These are phyloP conservation scores for Boletus pseudopeckii DNA, from an alignment of 768 basidiomycete species.

Conservation along the genomic window DNA sequence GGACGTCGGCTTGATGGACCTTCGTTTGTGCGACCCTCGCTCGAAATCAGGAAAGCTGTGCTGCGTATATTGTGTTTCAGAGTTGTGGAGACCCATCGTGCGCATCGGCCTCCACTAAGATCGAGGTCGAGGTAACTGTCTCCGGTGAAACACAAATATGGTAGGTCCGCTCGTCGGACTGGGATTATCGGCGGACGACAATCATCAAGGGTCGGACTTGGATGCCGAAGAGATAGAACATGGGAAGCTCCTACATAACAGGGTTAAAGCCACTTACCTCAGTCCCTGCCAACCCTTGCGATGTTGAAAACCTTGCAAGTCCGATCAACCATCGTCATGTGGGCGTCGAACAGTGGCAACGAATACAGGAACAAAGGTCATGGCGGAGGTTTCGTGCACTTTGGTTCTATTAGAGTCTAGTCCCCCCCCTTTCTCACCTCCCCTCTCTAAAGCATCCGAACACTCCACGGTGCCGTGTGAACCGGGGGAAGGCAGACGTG, in stretches of 20 bases:
- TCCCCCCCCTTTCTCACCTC: neutral
- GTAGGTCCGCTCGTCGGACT: slow-evolving; percentile 10
- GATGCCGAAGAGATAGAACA: neutral
- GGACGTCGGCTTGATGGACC: neutral
- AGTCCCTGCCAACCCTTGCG: neutral
- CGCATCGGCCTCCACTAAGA: neutral
- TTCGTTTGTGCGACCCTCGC: slow-evolving; percentile 2
- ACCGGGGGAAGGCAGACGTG: neutral
- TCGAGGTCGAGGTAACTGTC: neutral
- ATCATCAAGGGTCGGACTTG: slow-evolving; percentile 5
- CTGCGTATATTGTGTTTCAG: slow-evolving; percentile 6
- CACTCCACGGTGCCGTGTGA: neutral
- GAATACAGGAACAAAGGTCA: neutral
- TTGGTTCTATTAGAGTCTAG: neutral
- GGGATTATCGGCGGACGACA: neutral
- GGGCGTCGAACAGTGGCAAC: neutral
- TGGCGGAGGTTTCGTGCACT: neutral
- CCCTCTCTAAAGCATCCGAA: neutral
- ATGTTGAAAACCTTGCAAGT: neutral
- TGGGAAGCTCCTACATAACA: neutral
- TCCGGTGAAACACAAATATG: neutral
- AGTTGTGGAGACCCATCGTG: neutral
- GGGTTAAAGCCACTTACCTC: slow-evolving; percentile 11
- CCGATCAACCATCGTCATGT: slow-evolving; percentile 1
- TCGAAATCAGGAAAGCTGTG: slow-evolving; percentile 1